Evolutionary conservation across 768 basidiomycete species (phyloP), one percentile per base, ranked within the genome.

Genomic region (Artomyces pyxidatus): DNA sequence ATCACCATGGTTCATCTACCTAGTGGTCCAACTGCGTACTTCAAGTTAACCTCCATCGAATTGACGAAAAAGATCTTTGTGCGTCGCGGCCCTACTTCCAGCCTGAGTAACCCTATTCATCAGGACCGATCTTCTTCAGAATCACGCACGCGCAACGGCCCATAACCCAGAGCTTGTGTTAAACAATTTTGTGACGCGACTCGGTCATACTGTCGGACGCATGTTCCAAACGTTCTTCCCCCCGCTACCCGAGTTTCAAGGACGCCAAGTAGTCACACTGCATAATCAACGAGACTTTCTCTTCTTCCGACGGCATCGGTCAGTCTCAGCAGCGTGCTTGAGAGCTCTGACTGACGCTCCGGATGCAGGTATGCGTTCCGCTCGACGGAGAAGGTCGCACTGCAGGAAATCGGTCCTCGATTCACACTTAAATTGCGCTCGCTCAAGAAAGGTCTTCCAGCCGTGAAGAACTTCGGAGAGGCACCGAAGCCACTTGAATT

Each of bases 261-360:
- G 96, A 28, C 72, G 96, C 26, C 96, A 99, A 65, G 94, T 97
- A 9, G 94, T 98, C 11, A 96, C 95, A 3, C 72, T 98, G 17
- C 96, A 98, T 62, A 97, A 97, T 61, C 93, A 96, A 64, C 80
- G 96, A 41, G 96, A 99, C 69, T 99, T 98, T 68, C 68, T 99
- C 49, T 99, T 99, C 71, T 95, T 99, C 72, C 73, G 96, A 54
- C 75, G 96, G 50, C 96, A 98, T 72, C 79, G 96, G 83, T 95
- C 51, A 45, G 78, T 61, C n/a, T n/a, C n/a, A n/a, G n/a, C n/a
- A n/a, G n/a, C n/a, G n/a, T n/a, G n/a, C n/a, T n/a, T n/a, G n/a
- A 7, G 41, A 49, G 25, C 37, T 1, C 51, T 61, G 21, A 65
- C 23, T 40, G 23, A 12, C 50, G 29, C 12, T 6, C 43, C 14